Evolutionary conservation across 306 rosid genomes (phyloP).

Genomic region (Dicorynia guianensis): DNA sequence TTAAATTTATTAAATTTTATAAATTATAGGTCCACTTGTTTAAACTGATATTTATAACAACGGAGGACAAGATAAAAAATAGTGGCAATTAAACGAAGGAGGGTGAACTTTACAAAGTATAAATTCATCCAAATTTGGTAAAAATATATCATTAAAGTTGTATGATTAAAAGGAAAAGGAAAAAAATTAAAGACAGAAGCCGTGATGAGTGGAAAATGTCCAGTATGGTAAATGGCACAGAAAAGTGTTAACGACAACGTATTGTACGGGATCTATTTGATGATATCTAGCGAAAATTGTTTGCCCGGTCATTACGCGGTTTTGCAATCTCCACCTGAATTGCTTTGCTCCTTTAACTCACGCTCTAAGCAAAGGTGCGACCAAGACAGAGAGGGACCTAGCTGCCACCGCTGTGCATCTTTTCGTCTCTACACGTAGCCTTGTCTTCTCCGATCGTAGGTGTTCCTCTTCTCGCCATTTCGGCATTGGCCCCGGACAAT

Average conservation of each 20-base stretch:
- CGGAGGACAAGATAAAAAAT: too few species aligned
- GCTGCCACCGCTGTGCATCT: background rate
- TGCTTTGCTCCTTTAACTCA: background rate
- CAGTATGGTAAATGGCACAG: background rate
- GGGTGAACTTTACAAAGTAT: too few species aligned
- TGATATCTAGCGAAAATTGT: background rate
- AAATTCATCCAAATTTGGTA: too few species aligned
- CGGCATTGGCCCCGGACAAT: background rate
- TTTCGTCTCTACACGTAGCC: constrained; percentile 3
- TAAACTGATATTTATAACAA: too few species aligned
- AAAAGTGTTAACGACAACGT: constrained; percentile 16
- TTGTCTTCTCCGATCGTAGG: constrained; percentile 31
- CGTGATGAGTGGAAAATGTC: constrained; percentile 31
- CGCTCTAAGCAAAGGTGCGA: background rate
- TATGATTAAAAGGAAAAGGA: background rate
- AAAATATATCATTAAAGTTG: too few species aligned
- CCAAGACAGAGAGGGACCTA: background rate
- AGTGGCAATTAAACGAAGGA: too few species aligned
- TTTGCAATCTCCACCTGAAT: constrained; percentile 21
- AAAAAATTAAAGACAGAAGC: background rate
- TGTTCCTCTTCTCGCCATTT: background rate
- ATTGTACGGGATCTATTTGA: background rate
- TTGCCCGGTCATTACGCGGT: constrained; percentile 46
- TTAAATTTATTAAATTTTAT: too few species aligned
- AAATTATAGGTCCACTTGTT: too few species aligned